Base-by-base conservation (phyloP, 1,139 yeast species). In the Yamadazyma oceani region DNA sequence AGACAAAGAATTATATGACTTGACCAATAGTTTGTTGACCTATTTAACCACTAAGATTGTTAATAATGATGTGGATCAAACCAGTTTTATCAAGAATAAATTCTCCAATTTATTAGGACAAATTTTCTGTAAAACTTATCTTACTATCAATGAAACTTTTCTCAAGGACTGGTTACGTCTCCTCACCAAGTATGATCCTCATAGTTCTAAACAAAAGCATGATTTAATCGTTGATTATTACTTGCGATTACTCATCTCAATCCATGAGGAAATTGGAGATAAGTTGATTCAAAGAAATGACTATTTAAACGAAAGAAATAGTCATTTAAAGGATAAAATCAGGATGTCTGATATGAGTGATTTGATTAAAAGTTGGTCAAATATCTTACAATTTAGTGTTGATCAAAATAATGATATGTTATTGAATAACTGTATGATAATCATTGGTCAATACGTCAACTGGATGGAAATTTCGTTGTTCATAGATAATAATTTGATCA, bases 381-480 rank as follows among this genome's bases (percentile, higher is more conserved):
- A 72, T 33, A 73, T 85, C 19, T 64, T 90, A 37, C 52, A 55
- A 10, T 51, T 57, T 36, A 51, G 60, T 27, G 41, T 50, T 16
- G 32, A 41, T 4, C 38, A 36, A 3, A 35, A 47, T 16, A 45
- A 72, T 8, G 57, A 56, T 29, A 85, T 75, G 15, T 76, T 84
- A 33, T 57, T 83, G 40, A 78, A 75, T 43, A 74, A 76, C 41
- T 67, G 82, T n/a, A 69, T 88, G 40, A 70, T 72, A 38, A 81
- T 82, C 40, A 77, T 92, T 39, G 97, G 97, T 6, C 80, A 81
- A 16, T 94, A 86, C 73, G 86, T 89, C 21, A 83, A 90, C 22
- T 94, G 99, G 99, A 88, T 92, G 62, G 98, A 94, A 54, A 86
- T 92, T 45, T 72, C 82, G 22, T 67, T 92, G 44, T 82, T 94